Evolutionary conservation across 2,329 filamentous ascomycete species (phyloP).

Genomic region (Neofusicoccum umdonicola): DNA sequence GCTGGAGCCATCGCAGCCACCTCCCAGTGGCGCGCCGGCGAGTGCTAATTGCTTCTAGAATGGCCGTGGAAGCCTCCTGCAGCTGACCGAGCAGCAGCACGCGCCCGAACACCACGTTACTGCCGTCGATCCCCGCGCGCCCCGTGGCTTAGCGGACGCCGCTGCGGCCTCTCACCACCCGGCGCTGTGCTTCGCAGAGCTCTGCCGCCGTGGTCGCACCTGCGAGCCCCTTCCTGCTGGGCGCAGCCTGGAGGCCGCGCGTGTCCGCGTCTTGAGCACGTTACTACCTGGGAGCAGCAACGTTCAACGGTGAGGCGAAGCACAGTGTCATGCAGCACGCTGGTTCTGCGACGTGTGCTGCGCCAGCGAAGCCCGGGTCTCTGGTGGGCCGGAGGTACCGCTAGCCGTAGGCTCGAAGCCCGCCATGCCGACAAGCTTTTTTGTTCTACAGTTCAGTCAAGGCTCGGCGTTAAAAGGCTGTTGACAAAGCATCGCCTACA

Average conservation of each 20-base stretch:
- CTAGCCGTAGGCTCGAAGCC: not conserved
- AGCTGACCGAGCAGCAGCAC: not conserved
- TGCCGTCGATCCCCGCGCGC: not conserved
- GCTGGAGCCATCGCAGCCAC: not conserved
- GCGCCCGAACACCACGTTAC: not conserved
- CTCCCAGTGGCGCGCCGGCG: not conserved
- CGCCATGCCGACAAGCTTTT: constrained; percentile 5
- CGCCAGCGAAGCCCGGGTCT: not conserved
- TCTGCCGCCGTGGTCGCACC: not conserved
- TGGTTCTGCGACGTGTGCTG: not conserved
- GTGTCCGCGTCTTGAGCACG: not conserved
- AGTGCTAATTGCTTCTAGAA: constrained; percentile 6
- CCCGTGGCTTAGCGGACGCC: not conserved
- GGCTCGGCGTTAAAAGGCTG: not conserved
- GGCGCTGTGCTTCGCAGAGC: not conserved
- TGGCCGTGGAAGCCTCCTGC: not conserved
- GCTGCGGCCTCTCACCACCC: not conserved
- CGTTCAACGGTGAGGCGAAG: not conserved
- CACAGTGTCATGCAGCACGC: not conserved
- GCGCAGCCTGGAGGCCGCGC: not conserved
- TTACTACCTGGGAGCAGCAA: not conserved
- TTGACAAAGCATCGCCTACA: not conserved
- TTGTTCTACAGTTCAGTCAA: not conserved
- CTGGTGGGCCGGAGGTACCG: not conserved
- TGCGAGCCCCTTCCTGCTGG: not conserved